Percentiles rank a stretch among this genome's conserved stretches.
phyloP scores from a whole-genome alignment of 805 yeast species.

The Cyberlindnera galapagoensis region DNA sequence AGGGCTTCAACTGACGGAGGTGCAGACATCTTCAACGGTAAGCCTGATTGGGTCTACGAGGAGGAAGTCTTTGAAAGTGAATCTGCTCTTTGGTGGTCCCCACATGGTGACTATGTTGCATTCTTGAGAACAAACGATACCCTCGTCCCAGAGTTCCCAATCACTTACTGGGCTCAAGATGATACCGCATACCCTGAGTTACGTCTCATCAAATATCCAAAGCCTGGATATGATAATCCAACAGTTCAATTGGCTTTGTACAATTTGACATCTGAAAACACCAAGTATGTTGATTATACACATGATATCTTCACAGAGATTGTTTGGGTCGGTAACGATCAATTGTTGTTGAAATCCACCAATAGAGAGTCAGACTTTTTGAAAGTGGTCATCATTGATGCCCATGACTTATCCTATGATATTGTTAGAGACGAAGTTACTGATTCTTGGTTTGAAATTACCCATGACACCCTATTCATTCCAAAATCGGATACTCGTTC shows the following conservation, averaged over 20 bases:
- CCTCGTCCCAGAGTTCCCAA: constrained; percentile 60
- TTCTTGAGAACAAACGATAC: constrained; percentile 69
- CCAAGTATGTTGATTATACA: constrained; percentile 37
- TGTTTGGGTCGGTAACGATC: constrained; percentile 55
- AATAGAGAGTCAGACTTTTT: constrained; percentile 64
- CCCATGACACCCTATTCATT: constrained; percentile 53
- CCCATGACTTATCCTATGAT: constrained; percentile 28
- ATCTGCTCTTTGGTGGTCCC: constrained; percentile 84
- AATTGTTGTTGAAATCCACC: constrained; percentile 49
- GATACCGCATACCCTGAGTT: constrained; percentile 55
- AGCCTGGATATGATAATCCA: constrained; percentile 78
- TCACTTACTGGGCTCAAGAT: constrained; percentile 66
- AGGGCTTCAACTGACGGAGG: constrained; percentile 67
- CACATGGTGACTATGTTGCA: constrained; percentile 56
- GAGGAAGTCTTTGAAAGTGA: constrained; percentile 77
- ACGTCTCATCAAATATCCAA: constrained; percentile 67
- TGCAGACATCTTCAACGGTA: constrained; percentile 69
- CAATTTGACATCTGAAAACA: constrained; percentile 26
- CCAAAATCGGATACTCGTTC: constrained; percentile 43
- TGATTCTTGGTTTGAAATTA: constrained; percentile 72
- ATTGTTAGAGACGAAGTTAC: constrained; percentile 43
- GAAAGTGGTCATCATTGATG: constrained; percentile 49
- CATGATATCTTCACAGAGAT: constrained; percentile 54
- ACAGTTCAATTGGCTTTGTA: constrained; percentile 47
- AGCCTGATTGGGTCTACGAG: constrained; percentile 93